phyloP scores from a whole-genome alignment of 2,329 filamentous ascomycete genomes.

The Leptographium wingfieldii region DNA sequence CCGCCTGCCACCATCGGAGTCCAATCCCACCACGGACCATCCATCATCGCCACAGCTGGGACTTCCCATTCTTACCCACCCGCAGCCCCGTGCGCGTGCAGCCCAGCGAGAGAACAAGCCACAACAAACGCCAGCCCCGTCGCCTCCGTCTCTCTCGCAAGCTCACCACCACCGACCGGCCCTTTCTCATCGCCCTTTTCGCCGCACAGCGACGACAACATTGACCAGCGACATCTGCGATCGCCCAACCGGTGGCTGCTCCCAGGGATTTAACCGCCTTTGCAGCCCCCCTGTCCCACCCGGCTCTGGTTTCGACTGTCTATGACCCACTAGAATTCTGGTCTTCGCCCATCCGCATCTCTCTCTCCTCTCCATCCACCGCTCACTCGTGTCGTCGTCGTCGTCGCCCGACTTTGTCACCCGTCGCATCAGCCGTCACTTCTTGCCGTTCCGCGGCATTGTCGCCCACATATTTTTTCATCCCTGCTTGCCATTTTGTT shows the following conservation, averaged over 20 bases:
- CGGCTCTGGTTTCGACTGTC: background rate
- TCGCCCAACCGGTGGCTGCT: background rate
- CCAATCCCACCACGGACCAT: background rate
- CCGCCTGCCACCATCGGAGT: background rate
- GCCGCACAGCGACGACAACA: background rate
- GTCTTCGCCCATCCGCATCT: background rate
- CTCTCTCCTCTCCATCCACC: background rate
- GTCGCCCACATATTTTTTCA: background rate
- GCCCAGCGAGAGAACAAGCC: background rate
- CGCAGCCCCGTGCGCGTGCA: conserved; percentile 1
- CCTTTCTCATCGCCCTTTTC: background rate
- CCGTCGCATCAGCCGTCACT: background rate
- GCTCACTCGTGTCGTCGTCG: background rate
- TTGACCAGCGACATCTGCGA: background rate
- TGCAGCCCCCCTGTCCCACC: background rate
- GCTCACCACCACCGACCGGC: background rate
- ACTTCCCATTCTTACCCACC: background rate
- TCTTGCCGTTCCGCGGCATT: background rate
- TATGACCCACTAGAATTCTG: background rate
- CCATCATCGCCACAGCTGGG: conserved; percentile 1
- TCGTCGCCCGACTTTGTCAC: background rate
- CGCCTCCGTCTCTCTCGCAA: background rate
- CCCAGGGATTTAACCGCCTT: background rate
- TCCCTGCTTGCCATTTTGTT: background rate
- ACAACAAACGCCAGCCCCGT: background rate